A percentile compares a stretch with the other conserved stretches of the same genome.
Conservation (phyloP, 2,329 filamentous ascomycete genomes). For the Penicillium sp. region DNA sequence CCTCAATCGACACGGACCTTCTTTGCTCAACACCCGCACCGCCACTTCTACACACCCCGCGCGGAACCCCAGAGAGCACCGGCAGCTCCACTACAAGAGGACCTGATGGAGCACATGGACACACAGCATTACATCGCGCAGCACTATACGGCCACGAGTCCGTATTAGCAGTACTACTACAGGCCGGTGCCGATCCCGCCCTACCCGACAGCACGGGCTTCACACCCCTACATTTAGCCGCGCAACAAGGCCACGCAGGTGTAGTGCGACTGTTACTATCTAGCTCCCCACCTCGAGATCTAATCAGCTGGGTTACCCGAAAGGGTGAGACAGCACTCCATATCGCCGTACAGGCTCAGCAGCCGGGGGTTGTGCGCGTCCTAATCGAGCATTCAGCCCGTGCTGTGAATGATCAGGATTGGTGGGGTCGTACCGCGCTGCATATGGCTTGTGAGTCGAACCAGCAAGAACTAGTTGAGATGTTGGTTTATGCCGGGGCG, state of each 20-base stretch:
- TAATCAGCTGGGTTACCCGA: background rate
- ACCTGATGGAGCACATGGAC: constrained; percentile 1
- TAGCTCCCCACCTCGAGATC: background rate
- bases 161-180: constrained; percentile 4
- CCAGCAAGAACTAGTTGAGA: constrained; percentile 6
- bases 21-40: background rate
- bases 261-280: background rate
- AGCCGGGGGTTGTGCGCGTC: background rate
- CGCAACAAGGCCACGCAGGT: constrained; percentile 3
- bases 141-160: constrained; percentile 3
- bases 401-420: constrained; percentile 3
- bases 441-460: constrained; percentile 8
- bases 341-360: constrained; percentile 2
- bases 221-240: constrained; percentile 6
- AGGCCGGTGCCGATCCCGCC: constrained; percentile 5
- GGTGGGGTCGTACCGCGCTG: constrained; percentile 4
- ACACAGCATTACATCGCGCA: constrained; percentile 3
- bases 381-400: constrained; percentile 1
- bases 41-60: background rate
- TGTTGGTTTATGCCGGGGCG: constrained; percentile 6
- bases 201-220: constrained; percentile 6
- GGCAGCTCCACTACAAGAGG: background rate
- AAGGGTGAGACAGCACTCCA: constrained; percentile 5
- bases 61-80: background rate
- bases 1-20: background rate